Conservation (phyloP, 1,284 basidiomycete species). For the Apiotrichum sp. region DNA sequence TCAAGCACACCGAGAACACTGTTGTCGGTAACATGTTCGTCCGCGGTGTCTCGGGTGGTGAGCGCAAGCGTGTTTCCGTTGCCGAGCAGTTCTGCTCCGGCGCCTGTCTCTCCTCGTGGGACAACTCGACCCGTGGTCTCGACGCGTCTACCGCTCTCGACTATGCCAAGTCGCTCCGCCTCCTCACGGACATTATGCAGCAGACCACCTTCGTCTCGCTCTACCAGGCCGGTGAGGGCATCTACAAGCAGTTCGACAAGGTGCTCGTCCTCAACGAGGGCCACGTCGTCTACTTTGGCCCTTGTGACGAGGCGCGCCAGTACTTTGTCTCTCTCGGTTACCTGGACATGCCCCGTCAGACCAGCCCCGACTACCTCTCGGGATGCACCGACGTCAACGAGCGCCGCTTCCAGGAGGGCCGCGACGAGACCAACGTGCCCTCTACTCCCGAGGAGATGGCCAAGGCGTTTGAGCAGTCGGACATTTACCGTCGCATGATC, state of each 20-base stretch:
- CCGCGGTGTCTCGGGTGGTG: constrained; percentile 52
- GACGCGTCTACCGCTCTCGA: constrained; percentile 58
- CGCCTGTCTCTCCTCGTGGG: constrained; percentile 49
- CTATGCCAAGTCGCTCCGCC: constrained; percentile 54
- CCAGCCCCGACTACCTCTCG: constrained; percentile 67
- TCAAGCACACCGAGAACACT: constrained; percentile 56
- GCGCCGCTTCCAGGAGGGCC: constrained; percentile 70
- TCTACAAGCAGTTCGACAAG: constrained; percentile 65
- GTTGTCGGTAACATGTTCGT: constrained; percentile 47
- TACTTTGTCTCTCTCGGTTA: constrained; percentile 55
- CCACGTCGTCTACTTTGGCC: constrained; percentile 54
- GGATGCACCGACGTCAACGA: constrained; percentile 68
- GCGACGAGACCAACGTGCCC: constrained; percentile 61
- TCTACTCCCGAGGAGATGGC: constrained; percentile 67
- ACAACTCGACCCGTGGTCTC: constrained; percentile 49
- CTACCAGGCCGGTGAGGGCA: constrained; percentile 61
- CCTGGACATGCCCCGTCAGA: constrained; percentile 47
- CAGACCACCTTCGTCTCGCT: constrained; percentile 51
- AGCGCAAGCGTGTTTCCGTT: constrained; percentile 54
- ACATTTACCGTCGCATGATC: constrained; percentile 52
- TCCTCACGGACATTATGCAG: constrained; percentile 52
- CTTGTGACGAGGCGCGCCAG: constrained; percentile 49
- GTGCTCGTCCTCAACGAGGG: constrained; percentile 53
- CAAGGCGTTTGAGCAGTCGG: constrained; percentile 58
- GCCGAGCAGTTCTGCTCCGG: constrained; percentile 54